Percentiles rank a stretch among this genome's conserved stretches.
Conservation (phyloP, 176 grass and related monocot species). For the Cenchrus purpureus region DNA sequence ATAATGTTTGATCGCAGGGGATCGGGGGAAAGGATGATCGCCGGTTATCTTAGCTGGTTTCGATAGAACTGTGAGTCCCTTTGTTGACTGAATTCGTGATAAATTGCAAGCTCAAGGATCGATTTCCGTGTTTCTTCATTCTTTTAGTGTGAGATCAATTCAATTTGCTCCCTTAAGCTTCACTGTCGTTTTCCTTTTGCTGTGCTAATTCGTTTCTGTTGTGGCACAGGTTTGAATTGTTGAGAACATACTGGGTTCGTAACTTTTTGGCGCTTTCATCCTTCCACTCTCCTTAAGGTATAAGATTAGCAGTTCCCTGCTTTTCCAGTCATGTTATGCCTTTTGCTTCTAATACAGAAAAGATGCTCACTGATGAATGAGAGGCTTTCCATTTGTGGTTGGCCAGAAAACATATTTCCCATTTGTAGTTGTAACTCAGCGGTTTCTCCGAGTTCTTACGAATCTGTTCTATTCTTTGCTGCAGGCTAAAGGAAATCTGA, state of each 20-base stretch:
- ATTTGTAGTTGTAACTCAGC: not conserved
- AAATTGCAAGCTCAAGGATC: not conserved
- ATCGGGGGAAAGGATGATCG: not conserved
- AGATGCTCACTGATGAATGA: not conserved
- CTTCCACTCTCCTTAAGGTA: conserved; percentile 11
- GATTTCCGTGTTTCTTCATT: not conserved
- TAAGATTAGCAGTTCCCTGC: conserved; percentile 9
- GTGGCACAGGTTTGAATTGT: not conserved
- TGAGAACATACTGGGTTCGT: not conserved
- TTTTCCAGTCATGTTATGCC: conserved; percentile 29
- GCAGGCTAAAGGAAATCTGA: conserved; percentile 37
- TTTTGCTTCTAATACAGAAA: conserved; percentile 15
- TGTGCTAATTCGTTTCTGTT: conserved; percentile 15
- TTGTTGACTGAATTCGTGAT: not conserved
- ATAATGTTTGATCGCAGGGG: not conserved
- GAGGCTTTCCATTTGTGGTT: conserved; percentile 7
- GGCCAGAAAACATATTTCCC: not conserved
- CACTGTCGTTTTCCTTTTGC: not conserved
- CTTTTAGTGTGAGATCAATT: not conserved
- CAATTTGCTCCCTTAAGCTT: not conserved
- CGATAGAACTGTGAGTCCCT: not conserved
- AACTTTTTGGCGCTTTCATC: not conserved
- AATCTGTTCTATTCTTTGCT: not conserved
- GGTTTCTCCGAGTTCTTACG: conserved; percentile 12
- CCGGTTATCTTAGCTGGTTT: not conserved